phyloP scores from a whole-genome alignment of 192 early-diverging fungal genomes.

The Rhizophagus sp. region DNA sequence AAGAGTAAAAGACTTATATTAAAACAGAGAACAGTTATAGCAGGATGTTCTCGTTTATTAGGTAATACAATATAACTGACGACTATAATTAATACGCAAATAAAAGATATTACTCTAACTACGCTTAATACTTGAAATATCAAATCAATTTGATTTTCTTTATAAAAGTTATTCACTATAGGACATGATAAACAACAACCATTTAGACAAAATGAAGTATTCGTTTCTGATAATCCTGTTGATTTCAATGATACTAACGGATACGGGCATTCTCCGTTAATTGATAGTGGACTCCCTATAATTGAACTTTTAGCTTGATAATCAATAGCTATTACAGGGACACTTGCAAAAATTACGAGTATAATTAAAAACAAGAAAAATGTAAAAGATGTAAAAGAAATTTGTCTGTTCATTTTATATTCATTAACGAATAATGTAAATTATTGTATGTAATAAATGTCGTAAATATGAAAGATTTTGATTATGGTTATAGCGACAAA shows the following conservation, averaged over 20 bases:
- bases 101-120: not conserved
- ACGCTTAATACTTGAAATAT: not conserved
- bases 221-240: not conserved
- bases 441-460: too few relatives aligned
- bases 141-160: not conserved
- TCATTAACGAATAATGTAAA: too few relatives aligned
- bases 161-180: slow-evolving; percentile 3
- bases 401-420: too few relatives aligned
- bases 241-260: not conserved
- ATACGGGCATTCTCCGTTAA: not conserved
- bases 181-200: slow-evolving; percentile 1
- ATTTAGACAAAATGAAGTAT: not conserved
- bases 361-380: not conserved
- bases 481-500: too few relatives aligned
- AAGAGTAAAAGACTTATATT: not conserved
- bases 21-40: slow-evolving; percentile 3
- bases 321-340: too few relatives aligned
- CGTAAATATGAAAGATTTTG: too few relatives aligned
- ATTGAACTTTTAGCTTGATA: too few relatives aligned
- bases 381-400: not conserved
- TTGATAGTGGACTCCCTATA: not conserved
- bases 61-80: slow-evolving; percentile 3
- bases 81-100: not conserved
- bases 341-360: not conserved
- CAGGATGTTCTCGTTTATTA: slow-evolving; percentile 4